Evolutionary conservation across 805 yeast genomes (phyloP).

Genomic region (Aciculoconidium aculeatum): DNA sequence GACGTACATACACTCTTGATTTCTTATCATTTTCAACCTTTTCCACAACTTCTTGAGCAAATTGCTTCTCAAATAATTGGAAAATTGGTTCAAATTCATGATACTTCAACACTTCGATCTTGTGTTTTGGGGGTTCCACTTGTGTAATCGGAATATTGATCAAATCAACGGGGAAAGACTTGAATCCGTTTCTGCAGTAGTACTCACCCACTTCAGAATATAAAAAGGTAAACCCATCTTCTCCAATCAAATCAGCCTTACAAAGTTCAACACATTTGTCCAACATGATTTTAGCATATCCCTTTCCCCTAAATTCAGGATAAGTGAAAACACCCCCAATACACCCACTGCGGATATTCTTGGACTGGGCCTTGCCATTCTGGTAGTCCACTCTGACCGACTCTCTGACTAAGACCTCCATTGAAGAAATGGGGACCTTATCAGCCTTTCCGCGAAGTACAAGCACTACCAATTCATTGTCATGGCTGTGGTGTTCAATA

Average conservation of each 20-base stretch:
- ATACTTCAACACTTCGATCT: conserved; percentile 16
- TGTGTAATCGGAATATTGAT: conserved; percentile 18
- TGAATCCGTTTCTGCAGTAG: conserved; percentile 33
- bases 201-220: conserved; percentile 42
- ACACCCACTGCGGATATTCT: conserved; percentile 26
- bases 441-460: conserved; percentile 15
- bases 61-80: conserved; percentile 15
- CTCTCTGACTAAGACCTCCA: conserved; percentile 29
- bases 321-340: conserved; percentile 39
- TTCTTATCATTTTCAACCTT: conserved; percentile 23
- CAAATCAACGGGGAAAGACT: conserved; percentile 31
- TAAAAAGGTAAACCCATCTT: conserved; percentile 30
- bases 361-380: conserved; percentile 11
- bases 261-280: conserved; percentile 27
- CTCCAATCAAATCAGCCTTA: conserved; percentile 18
- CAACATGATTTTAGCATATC: conserved; percentile 35
- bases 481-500: conserved; percentile 10
- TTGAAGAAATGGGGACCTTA: conserved; percentile 22
- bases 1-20: conserved; percentile 25
- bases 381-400: conserved; percentile 19
- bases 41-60: conserved; percentile 12
- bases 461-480: conserved; percentile 19
- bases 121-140: conserved; percentile 4
- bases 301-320: conserved; percentile 30
- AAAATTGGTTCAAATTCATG: conserved; percentile 25